phyloP scores from a whole-genome alignment of 106 monocot species.

The Chionographis japonica region DNA sequence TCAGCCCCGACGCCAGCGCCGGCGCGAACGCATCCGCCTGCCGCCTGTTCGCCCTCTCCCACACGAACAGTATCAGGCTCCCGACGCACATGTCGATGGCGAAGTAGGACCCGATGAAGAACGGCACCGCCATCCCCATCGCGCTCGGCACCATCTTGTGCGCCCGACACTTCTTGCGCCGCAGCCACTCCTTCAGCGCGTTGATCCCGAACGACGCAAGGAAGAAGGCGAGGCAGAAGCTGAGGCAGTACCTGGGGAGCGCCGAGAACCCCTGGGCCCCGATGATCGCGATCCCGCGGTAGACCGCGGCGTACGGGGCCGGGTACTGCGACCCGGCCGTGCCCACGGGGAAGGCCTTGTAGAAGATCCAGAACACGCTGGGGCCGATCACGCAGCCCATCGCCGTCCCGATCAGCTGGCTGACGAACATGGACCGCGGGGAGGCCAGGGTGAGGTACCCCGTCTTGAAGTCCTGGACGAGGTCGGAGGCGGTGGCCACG shows the following conservation, averaged over 20 bases:
- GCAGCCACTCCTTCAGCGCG: slow-evolving; percentile 10
- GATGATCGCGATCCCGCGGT: slow-evolving; percentile 27
- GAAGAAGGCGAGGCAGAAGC: slow-evolving; percentile 35
- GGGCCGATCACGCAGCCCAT: slow-evolving; percentile 37
- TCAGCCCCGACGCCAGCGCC: slow-evolving; percentile 30
- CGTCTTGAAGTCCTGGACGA: slow-evolving; percentile 42
- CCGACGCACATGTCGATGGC: slow-evolving; percentile 44
- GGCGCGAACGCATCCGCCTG: slow-evolving; percentile 5
- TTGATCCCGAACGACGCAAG: slow-evolving; percentile 12
- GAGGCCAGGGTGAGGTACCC: slow-evolving; percentile 39
- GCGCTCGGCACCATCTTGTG: slow-evolving; percentile 20
- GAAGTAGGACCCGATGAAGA: slow-evolving; percentile 40
- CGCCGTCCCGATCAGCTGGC: slow-evolving; percentile 32
- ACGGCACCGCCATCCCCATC: slow-evolving; percentile 36
- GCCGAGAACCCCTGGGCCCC: slow-evolving; percentile 25
- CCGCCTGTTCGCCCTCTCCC: slow-evolving; percentile 7
- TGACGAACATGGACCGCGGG: slow-evolving; percentile 36
- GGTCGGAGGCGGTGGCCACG: slow-evolving; percentile 38
- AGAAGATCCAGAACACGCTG: slow-evolving; percentile 40
- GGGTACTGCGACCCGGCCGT: slow-evolving; percentile 2
- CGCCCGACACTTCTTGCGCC: neutral
- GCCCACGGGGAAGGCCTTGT: slow-evolving; percentile 20
- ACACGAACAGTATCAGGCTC: slow-evolving; percentile 26
- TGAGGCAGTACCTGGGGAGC: slow-evolving; percentile 27
- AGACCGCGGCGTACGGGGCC: slow-evolving; percentile 30